Evolutionary conservation across 208 protist genomes (phyloP).

Genomic region (Leishmania major): DNA sequence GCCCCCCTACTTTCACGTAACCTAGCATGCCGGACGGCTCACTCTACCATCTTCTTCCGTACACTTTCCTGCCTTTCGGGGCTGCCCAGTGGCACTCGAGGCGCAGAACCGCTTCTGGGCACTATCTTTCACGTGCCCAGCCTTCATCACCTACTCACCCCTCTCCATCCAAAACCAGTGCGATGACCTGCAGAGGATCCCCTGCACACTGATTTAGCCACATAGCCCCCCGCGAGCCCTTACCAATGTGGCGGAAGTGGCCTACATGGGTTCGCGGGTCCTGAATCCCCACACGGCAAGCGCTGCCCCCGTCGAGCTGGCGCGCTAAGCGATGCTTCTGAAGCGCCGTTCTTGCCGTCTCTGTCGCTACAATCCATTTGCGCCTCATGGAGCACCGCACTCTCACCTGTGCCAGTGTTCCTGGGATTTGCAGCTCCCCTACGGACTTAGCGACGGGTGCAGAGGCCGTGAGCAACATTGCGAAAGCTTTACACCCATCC

Average conservation of each 20-base stretch:
- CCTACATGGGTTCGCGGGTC: neutral
- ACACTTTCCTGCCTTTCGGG: conserved; percentile 9
- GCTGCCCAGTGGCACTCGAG: neutral
- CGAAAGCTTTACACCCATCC: no score
- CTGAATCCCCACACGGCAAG: neutral
- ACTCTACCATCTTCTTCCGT: conserved; percentile 1
- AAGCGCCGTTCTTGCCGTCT: neutral
- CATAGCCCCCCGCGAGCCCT: no score
- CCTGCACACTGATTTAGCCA: neutral
- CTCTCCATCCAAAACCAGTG: neutral
- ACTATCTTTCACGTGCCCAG: neutral
- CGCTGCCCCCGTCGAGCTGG: no score
- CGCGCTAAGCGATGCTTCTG: neutral
- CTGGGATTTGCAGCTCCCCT: neutral
- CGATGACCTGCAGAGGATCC: neutral
- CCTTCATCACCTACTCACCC: neutral
- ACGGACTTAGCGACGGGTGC: neutral
- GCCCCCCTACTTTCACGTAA: neutral
- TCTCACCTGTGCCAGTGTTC: no score
- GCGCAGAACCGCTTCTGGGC: neutral
- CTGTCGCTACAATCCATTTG: neutral
- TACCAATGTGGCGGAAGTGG: neutral
- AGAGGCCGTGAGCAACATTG: no score
- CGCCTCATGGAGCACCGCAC: neutral
- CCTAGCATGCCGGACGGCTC: neutral